Evolutionary conservation across 2,329 filamentous ascomycete genomes (phyloP).

Genomic region (Calonectria ilicicola): DNA sequence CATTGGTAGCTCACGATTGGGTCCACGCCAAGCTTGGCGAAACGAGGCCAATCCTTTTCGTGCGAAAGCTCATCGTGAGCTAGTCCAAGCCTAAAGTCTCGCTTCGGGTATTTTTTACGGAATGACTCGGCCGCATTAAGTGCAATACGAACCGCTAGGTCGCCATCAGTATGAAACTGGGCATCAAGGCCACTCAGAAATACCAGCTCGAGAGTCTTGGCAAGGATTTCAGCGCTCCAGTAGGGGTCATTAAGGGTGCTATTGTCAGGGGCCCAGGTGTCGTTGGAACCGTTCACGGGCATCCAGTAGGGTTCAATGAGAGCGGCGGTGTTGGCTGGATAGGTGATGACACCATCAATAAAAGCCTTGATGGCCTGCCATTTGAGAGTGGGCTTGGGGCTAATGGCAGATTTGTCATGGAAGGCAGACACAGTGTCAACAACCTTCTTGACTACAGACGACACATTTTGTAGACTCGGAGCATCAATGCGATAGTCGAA

Average conservation of each 20-base stretch:
- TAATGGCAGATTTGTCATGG: constrained; percentile 29
- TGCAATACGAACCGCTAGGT: constrained; percentile 38
- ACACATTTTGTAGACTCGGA: constrained; percentile 27
- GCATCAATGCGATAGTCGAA: constrained; percentile 43
- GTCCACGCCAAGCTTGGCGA: constrained; percentile 32
- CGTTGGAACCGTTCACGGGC: constrained; percentile 33
- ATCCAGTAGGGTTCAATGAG: constrained; percentile 42
- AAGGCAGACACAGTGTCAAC: constrained; percentile 15
- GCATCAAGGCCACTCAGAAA: constrained; percentile 37
- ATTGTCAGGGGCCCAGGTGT: constrained; percentile 34
- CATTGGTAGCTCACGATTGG: constrained; percentile 36
- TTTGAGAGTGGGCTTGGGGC: constrained; percentile 37
- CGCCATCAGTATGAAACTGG: constrained; percentile 41
- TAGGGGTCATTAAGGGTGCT: constrained; percentile 42
- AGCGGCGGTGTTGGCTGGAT: constrained; percentile 43
- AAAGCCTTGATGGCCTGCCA: constrained; percentile 45
- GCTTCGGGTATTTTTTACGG: constrained; percentile 21
- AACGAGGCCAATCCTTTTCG: constrained; percentile 32
- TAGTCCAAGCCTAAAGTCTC: constrained; percentile 30
- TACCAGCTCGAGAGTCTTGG: constrained; percentile 37
- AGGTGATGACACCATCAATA: constrained; percentile 43
- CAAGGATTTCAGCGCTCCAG: constrained; percentile 38
- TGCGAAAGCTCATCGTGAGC: constrained; percentile 34
- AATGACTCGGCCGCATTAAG: constrained; percentile 40
- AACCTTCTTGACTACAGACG: constrained; percentile 27